These are phyloP conservation scores for Talaromyces islandicus DNA, from an alignment of 2,329 filamentous ascomycete species.

Conservation along the genomic window DNA sequence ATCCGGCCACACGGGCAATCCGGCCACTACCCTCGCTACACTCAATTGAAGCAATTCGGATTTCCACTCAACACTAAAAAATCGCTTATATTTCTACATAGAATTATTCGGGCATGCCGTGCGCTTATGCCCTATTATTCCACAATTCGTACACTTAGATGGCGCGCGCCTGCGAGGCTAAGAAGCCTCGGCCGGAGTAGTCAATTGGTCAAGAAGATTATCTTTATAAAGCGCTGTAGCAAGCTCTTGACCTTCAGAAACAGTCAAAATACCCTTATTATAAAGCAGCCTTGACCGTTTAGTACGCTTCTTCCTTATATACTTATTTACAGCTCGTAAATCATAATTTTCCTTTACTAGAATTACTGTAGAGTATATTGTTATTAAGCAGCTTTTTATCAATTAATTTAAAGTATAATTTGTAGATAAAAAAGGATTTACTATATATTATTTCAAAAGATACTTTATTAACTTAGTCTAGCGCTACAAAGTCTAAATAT, in stretches of 20 bases:
- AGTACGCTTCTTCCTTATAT: too few relatives aligned
- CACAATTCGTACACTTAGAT: neutral
- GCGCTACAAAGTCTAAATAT: too few relatives aligned
- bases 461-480: neutral
- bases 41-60: too few relatives aligned
- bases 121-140: too few relatives aligned
- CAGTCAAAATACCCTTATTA: slow-evolving; percentile 5
- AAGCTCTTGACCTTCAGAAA: slow-evolving; percentile 2
- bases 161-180: neutral
- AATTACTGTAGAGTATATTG: slow-evolving; percentile 1
- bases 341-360: slow-evolving; percentile 1
- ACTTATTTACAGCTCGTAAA: neutral
- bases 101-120: too few relatives aligned
- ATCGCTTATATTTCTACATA: too few relatives aligned
- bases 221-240: slow-evolving; percentile 1
- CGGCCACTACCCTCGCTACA: too few relatives aligned
- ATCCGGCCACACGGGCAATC: too few relatives aligned
- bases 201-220: neutral
- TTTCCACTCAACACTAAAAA: too few relatives aligned
- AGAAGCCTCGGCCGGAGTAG: neutral
- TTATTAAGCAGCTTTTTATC: neutral
- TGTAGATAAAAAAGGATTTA: too few relatives aligned
- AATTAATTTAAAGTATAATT: too few relatives aligned
- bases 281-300: neutral
- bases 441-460: too few relatives aligned